Conservation (phyloP, 805 yeast genomes). For the Wickerhamiella galacta region DNA sequence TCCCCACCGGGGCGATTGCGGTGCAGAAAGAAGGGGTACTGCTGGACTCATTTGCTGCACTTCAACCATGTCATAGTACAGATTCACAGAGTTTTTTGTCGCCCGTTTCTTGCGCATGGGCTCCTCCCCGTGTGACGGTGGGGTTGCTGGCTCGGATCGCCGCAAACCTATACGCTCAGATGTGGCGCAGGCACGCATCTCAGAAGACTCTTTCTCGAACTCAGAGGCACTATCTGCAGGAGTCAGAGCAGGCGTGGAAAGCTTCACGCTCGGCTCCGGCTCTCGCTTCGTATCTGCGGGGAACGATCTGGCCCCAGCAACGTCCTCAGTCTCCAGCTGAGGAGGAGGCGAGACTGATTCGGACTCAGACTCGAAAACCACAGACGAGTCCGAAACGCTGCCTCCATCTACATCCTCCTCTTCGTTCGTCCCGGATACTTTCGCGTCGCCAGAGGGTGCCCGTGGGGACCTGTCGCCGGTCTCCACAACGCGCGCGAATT, state of each 20-base stretch:
- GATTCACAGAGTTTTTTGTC: slow-evolving; percentile 9
- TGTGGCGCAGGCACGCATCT: too few relatives aligned
- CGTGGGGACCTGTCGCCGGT: background rate
- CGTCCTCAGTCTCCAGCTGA: too few relatives aligned
- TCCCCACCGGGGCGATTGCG: slow-evolving; percentile 6
- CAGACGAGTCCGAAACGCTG: too few relatives aligned
- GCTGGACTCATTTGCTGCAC: slow-evolving; percentile 2
- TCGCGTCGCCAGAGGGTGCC: background rate
- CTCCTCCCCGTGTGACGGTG: background rate
- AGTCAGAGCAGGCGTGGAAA: slow-evolving; percentile 9
- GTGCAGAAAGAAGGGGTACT: slow-evolving; percentile 8
- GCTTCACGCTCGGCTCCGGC: background rate
- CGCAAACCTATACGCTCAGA: too few relatives aligned
- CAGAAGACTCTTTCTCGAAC: slow-evolving; percentile 7
- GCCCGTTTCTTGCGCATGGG: background rate
- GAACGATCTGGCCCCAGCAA: background rate
- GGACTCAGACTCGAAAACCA: too few relatives aligned
- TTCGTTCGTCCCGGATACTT: background rate
- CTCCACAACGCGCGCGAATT: slow-evolving; percentile 10
- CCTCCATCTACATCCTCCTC: too few relatives aligned
- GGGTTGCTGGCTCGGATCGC: background rate
- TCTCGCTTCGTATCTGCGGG: background rate
- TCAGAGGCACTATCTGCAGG: slow-evolving; percentile 6
- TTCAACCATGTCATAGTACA: slow-evolving; percentile 17
- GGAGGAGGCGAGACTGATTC: too few relatives aligned